Evolutionary conservation across 345 rosid genomes (phyloP).

Genomic region (Citrus glauca): DNA sequence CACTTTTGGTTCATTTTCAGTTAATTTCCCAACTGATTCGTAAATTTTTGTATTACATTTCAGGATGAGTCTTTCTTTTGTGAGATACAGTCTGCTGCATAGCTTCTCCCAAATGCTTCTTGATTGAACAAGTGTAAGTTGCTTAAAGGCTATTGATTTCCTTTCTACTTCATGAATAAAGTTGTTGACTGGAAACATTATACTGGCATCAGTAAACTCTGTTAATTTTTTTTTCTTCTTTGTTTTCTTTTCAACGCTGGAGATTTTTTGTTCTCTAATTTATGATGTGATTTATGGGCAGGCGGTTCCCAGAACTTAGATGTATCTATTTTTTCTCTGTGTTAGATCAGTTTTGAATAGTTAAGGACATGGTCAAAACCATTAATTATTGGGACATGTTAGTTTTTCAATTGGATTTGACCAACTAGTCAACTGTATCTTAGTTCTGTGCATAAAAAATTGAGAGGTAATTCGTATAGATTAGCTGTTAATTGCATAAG

Average conservation of each 20-base stretch:
- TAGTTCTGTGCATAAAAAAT: neutral
- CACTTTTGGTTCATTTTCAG: neutral
- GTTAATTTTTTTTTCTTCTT: too few relatives aligned
- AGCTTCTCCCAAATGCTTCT: slow-evolving; percentile 5
- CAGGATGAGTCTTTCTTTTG: slow-evolving; percentile 14
- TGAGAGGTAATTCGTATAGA: neutral
- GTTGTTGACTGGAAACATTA: neutral
- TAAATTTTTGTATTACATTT: slow-evolving; percentile 1
- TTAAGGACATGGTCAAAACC: neutral
- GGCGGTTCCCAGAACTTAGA: neutral
- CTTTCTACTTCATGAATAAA: neutral
- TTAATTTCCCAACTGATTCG: neutral
- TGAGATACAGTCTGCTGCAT: slow-evolving; percentile 3
- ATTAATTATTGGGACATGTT: neutral
- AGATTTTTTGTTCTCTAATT: neutral
- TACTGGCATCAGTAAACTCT: neutral
- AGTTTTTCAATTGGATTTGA: neutral
- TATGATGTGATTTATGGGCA: neutral
- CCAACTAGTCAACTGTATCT: neutral
- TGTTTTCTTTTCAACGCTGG: neutral
- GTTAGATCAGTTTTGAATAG: neutral
- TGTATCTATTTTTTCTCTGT: neutral
- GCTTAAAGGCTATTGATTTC: neutral
- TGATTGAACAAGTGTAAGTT: slow-evolving; percentile 20
- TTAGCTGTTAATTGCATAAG: neutral